These are phyloP conservation scores for Candida khao-thaluensis DNA, from an alignment of 805 yeast species.

Conservation along the genomic window DNA sequence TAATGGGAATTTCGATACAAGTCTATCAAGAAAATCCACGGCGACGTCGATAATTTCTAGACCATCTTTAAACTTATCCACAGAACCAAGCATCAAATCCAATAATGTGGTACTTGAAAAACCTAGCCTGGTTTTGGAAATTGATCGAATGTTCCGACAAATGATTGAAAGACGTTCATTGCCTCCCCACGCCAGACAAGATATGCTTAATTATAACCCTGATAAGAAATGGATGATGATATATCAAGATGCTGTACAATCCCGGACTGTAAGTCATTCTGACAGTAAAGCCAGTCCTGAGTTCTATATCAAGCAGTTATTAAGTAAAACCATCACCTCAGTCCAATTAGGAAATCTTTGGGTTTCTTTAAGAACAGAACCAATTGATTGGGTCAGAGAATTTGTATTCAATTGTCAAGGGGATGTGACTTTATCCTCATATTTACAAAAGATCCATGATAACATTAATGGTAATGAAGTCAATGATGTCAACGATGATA, in stretches of 20 bases:
- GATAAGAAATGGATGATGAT: constrained; percentile 91
- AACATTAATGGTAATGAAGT: constrained; percentile 32
- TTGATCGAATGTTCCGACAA: constrained; percentile 73
- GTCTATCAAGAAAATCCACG: constrained; percentile 25
- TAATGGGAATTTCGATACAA: constrained; percentile 6
- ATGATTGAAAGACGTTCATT: constrained; percentile 75
- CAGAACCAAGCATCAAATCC: constrained; percentile 19
- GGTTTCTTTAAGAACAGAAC: constrained; percentile 91
- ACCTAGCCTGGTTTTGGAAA: constrained; percentile 63
- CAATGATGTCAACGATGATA: constrained; percentile 46
- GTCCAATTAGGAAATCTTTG: constrained; percentile 78
- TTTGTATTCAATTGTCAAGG: constrained; percentile 79
- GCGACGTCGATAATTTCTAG: constrained; percentile 25
- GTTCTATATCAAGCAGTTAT: constrained; percentile 69
- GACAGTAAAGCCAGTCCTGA: constrained; percentile 55
- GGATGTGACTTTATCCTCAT: constrained; percentile 68
- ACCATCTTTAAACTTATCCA: constrained; percentile 21
- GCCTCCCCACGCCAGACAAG: constrained; percentile 71
- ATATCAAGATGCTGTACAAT: constrained; percentile 70
- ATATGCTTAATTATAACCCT: constrained; percentile 69
- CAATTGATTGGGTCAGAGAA: constrained; percentile 71
- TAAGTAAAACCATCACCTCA: constrained; percentile 65
- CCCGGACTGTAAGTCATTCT: constrained; percentile 21
- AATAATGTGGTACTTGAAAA: constrained; percentile 48
- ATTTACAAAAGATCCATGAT: constrained; percentile 50